Conservation (phyloP, 441 rosid species). For the Euphorbia schlechtendalii region DNA sequence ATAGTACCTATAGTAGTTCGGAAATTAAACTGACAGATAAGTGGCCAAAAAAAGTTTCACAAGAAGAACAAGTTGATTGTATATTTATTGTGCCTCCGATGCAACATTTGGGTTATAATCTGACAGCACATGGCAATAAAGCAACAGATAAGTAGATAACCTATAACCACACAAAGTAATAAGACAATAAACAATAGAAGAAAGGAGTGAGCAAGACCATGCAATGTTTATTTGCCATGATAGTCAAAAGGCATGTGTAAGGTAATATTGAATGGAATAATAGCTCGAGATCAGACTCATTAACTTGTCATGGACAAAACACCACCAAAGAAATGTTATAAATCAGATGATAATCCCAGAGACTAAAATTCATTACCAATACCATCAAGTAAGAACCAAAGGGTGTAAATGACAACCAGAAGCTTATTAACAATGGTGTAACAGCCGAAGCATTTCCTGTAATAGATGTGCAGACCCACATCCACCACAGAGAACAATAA, state of each 20-base stretch:
- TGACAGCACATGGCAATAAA: background rate
- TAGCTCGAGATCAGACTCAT: no score
- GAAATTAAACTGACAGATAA: conserved; percentile 11
- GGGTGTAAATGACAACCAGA: background rate
- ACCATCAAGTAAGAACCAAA: background rate
- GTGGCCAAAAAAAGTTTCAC: background rate
- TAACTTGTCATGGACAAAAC: no score
- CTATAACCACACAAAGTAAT: background rate
- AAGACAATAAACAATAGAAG: background rate
- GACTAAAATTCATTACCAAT: background rate
- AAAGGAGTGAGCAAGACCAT: background rate
- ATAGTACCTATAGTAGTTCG: conserved; percentile 16
- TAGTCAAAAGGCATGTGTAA: no score
- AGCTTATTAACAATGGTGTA: background rate
- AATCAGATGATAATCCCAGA: background rate
- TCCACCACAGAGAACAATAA: background rate
- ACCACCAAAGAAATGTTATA: no score
- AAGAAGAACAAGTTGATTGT: background rate
- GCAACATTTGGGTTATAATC: background rate
- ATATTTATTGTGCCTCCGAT: background rate
- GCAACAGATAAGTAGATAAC: background rate
- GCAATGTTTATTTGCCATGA: no score
- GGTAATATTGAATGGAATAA: no score
- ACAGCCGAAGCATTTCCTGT: background rate
- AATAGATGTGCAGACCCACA: background rate